phyloP scores from a whole-genome alignment of 768 basidiomycete species.

The Macrolepiota dolichaula region DNA sequence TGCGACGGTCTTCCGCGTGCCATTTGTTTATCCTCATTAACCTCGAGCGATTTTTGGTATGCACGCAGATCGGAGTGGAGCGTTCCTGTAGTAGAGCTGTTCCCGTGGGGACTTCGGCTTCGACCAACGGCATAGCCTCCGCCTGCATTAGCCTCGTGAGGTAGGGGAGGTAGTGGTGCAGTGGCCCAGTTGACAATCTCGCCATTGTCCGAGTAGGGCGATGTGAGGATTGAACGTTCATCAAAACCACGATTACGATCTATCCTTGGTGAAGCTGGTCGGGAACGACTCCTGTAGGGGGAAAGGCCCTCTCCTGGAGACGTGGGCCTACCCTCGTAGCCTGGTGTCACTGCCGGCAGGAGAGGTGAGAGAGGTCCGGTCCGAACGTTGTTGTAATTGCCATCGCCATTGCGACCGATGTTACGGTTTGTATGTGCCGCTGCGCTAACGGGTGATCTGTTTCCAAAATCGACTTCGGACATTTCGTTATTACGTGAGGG shows the following conservation, averaged over 20 bases:
- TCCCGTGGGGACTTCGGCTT: neutral
- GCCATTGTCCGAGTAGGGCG: conserved; percentile 4
- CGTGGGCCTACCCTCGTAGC: neutral
- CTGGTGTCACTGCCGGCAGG: conserved; percentile 1
- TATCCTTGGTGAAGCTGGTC: neutral
- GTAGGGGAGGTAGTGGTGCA: conserved; percentile 1
- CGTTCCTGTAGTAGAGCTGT: neutral
- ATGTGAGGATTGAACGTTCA: conserved; percentile 6
- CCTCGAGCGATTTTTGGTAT: conserved; percentile 25
- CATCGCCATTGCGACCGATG: neutral
- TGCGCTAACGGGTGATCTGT: conserved; percentile 1
- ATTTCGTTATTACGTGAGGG: conserved; percentile 7
- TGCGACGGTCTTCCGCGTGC: neutral
- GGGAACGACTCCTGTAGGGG: neutral
- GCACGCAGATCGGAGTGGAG: conserved; percentile 20
- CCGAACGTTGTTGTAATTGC: neutral
- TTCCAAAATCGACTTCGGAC: neutral
- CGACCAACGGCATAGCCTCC: neutral
- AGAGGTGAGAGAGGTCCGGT: conserved; percentile 1
- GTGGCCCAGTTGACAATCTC: neutral
- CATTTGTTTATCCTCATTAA: conserved; percentile 11
- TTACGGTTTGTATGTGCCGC: conserved; percentile 2
- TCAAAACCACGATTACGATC: neutral
- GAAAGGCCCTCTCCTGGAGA: neutral
- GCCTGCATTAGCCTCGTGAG: neutral